Conservation (phyloP, 768 basidiomycete genomes). For the Mycena metata region DNA sequence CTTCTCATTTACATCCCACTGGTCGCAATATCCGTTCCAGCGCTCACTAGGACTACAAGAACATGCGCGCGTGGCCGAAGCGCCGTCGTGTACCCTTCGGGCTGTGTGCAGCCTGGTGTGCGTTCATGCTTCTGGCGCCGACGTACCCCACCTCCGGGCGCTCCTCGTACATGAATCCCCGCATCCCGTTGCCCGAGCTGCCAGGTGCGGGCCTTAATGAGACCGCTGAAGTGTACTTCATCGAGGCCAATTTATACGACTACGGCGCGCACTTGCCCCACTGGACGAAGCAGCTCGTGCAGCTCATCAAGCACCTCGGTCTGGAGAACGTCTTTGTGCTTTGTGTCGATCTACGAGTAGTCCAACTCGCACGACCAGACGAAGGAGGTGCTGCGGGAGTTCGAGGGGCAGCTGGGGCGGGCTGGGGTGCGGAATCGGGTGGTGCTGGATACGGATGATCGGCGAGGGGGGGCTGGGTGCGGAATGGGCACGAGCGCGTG, state of each 20-base stretch:
- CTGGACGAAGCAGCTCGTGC: slow-evolving; percentile 36
- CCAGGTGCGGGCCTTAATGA: slow-evolving; percentile 3
- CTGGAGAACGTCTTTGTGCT: slow-evolving; percentile 34
- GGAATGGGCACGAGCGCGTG: slow-evolving; percentile 37
- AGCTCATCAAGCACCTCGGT: slow-evolving; percentile 35
- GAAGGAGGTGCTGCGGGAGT: slow-evolving; percentile 30
- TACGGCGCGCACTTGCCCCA: slow-evolving; percentile 36
- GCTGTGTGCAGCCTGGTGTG: slow-evolving; percentile 28
- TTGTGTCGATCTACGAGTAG: slow-evolving; percentile 41
- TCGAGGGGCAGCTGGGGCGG: slow-evolving; percentile 24
- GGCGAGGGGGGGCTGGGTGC: slow-evolving; percentile 33
- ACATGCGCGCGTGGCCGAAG: slow-evolving; percentile 34
- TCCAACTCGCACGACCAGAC: slow-evolving; percentile 39
- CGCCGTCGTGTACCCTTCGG: slow-evolving; percentile 33
- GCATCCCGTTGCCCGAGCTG: slow-evolving; percentile 17
- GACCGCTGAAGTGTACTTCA: slow-evolving; percentile 32
- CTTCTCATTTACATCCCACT: slow-evolving; percentile 40
- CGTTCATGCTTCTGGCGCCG: slow-evolving; percentile 33
- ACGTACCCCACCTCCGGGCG: slow-evolving; percentile 32
- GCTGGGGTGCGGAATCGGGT: slow-evolving; percentile 25
- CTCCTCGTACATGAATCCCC: slow-evolving; percentile 33
- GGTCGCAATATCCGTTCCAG: slow-evolving; percentile 37
- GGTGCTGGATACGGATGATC: slow-evolving; percentile 28
- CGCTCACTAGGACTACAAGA: slow-evolving; percentile 21
- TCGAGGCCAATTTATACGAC: slow-evolving; percentile 40